Conservation (phyloP, 176 grass and related monocot species). For the Raddia guianensis region DNA sequence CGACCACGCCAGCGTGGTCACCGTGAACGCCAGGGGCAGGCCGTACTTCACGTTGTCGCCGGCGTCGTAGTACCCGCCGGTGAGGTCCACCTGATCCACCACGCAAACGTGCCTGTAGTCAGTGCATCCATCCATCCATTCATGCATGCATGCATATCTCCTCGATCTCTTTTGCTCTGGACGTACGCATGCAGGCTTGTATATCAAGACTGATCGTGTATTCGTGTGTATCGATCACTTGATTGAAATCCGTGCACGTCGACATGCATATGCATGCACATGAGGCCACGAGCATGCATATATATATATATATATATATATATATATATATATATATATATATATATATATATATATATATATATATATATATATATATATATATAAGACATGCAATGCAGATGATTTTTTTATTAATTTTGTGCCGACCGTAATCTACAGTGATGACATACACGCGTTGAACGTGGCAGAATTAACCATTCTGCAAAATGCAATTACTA, state of each 20-base stretch:
- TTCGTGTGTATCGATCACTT: neutral
- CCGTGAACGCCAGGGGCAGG: conserved; percentile 81
- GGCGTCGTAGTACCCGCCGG: conserved; percentile 93
- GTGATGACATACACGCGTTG: neutral
- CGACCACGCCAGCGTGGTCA: conserved; percentile 88
- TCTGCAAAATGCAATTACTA: neutral
- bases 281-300: neutral
- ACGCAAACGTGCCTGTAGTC: neutral
- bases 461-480: neutral
- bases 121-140: neutral
- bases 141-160: neutral
- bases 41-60: conserved; percentile 99
- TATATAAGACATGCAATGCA: too few relatives aligned
- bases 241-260: neutral
- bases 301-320: too few relatives aligned
- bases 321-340: too few relatives aligned
- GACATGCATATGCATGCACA: neutral
- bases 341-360: too few relatives aligned
- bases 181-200: neutral
- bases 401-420: too few relatives aligned
- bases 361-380: too few relatives aligned
- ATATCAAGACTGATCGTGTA: too few relatives aligned
- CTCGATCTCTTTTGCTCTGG: neutral
- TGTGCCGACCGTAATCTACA: neutral
- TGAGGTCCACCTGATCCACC: conserved; percentile 67